These are phyloP conservation scores for Selaginella tamariscina DNA, from an alignment of 75 land plant genomes.

Conservation along the genomic window DNA sequence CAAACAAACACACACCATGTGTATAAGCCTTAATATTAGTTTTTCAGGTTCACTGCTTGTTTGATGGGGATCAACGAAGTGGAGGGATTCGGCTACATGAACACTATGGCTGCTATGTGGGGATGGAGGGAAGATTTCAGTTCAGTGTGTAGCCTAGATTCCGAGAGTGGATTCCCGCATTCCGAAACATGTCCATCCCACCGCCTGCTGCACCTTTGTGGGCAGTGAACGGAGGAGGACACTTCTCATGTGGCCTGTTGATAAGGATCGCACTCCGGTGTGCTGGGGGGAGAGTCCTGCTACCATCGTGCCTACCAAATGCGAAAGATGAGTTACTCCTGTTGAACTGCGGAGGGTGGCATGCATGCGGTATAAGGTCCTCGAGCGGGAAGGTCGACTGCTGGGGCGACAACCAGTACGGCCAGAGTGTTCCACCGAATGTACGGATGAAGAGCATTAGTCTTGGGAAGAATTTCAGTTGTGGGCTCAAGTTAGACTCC, in stretches of 20 bases:
- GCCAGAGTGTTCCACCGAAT: constrained; percentile 10
- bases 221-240: constrained; percentile 1
- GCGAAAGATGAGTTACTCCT: neutral
- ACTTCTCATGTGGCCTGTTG: constrained; percentile 7
- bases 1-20: too few relatives aligned
- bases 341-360: constrained; percentile 12
- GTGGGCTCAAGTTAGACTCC: neutral
- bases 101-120: constrained; percentile 15
- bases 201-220: constrained; percentile 1
- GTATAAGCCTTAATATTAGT: too few relatives aligned
- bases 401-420: constrained; percentile 16
- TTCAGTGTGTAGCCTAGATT: constrained; percentile 12
- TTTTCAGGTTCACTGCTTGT: too few relatives aligned
- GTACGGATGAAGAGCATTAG: neutral
- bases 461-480: constrained; percentile 9
- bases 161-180: neutral
- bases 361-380: neutral
- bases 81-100: constrained; percentile 16
- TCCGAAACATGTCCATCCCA: neutral
- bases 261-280: neutral
- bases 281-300: neutral
- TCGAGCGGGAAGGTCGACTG: neutral
- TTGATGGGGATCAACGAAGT: too few relatives aligned
- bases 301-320: neutral
- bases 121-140: neutral